phyloP scores from a whole-genome alignment of 257 asterid species.

The Plantago elongata region DNA sequence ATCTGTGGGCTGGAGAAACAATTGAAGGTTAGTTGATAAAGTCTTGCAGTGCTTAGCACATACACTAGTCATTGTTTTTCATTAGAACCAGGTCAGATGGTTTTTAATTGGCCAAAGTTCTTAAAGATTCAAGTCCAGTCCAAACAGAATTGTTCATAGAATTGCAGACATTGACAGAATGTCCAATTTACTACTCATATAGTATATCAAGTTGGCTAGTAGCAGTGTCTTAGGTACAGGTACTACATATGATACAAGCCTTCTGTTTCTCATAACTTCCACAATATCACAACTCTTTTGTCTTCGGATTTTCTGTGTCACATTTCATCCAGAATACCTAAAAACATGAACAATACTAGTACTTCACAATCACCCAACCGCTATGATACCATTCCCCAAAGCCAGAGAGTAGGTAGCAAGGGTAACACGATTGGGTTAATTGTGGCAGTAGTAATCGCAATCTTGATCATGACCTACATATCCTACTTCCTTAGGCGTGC shows the following conservation, averaged over 20 bases:
- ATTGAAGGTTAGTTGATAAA: too few relatives aligned
- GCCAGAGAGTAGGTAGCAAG: slow-evolving; percentile 8
- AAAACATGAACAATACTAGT: background rate
- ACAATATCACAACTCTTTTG: background rate
- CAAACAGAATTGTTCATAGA: background rate
- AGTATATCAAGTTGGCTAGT: background rate
- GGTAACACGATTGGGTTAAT: slow-evolving; percentile 33
- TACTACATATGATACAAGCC: background rate
- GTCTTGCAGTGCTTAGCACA: too few relatives aligned
- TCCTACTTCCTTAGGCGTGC: slow-evolving; percentile 26
- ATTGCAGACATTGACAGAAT: background rate
- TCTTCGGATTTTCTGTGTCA: background rate
- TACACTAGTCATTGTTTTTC: too few relatives aligned
- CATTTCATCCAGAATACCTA: background rate
- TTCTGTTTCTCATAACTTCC: background rate
- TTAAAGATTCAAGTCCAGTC: too few relatives aligned
- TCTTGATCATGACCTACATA: slow-evolving; percentile 29
- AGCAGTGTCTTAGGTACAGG: background rate
- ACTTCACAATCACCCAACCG: background rate
- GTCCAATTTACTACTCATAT: background rate
- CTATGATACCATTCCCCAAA: background rate
- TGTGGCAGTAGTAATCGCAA: slow-evolving; percentile 23
- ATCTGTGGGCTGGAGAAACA: too few relatives aligned
- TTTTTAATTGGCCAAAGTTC: too few relatives aligned
- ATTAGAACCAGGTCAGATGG: too few relatives aligned